Base-by-base conservation (phyloP, 495 filamentous ascomycete species). In the Staphylotrichum longicolle region DNA sequence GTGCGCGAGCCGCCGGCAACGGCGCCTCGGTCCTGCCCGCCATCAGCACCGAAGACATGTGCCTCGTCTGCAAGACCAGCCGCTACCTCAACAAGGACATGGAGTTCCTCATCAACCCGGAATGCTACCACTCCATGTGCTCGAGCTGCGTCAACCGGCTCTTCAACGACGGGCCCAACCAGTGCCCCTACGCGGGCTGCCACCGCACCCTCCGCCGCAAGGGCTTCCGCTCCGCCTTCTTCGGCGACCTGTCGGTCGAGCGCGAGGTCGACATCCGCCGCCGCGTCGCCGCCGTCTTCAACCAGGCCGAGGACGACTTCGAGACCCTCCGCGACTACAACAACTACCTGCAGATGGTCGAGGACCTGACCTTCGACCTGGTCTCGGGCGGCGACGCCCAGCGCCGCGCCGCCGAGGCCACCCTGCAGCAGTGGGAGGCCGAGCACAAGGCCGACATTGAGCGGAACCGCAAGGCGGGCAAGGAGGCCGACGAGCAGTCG, bases 51-150 rank as follows among this genome's bases (percentile, higher is more conserved):
- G 77, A 83, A 62, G 91, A 97, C 75, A 89, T 91, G 71, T 99
- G 94, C 77, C 95, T 93, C 48, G 89, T 97, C 67, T 99, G 94
- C 87, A 96, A 96, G 75, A 92, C 91, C 57, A 88, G 88, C 58
- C 89, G 91, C 58, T 98, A 98, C 80, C 86, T 98, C 70, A 98
- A 96, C 78, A 86, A 86, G 30, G 85, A 90, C 77, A 92, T 99
- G 85, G 80, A 83, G 55, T 96, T 99, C 76, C 88, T 95, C 63
- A 90, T 98, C 74, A 96, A 97, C 74, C 90, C 93, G 15, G 91
- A 95, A 79, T 99, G 94, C 83, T 99, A 98, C 81, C 94, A 99
- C 83, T 90, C 89, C 63, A 96, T 99, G 91, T 99, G 94, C 77
- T 84, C 87, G 68, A 90, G 88, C 40, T 98, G 94, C 80, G 93